Conservation (phyloP, 2,329 filamentous ascomycete genomes). For the Ascochyta rabiei region DNA sequence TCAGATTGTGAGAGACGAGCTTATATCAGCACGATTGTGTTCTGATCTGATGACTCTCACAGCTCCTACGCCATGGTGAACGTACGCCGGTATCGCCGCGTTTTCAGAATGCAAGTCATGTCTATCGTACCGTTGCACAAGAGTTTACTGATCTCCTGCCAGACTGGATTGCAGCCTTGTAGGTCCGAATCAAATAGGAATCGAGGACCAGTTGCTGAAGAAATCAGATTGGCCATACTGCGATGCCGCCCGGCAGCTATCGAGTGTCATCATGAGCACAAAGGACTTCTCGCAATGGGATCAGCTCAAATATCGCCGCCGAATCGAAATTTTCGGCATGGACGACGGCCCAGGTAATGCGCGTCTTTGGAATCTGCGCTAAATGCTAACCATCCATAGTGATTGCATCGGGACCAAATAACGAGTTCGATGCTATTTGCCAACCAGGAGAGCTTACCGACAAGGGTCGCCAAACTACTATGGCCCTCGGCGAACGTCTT, state of each 20-base stretch:
- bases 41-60: constrained; percentile 7
- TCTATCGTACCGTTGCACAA: neutral
- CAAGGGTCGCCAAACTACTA: constrained; percentile 56
- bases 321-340: constrained; percentile 80
- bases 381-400: constrained; percentile 42
- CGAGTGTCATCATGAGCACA: constrained; percentile 62
- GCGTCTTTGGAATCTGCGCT: neutral
- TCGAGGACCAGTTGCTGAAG: neutral
- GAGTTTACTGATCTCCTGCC: constrained; percentile 4
- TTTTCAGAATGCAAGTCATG: constrained; percentile 74
- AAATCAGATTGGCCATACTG: constrained; percentile 85
- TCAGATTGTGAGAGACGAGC: constrained; percentile 67
- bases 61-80: constrained; percentile 59
- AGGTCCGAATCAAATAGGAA: constrained; percentile 4
- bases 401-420: constrained; percentile 69
- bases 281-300: constrained; percentile 63
- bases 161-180: constrained; percentile 46
- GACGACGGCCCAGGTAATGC: constrained; percentile 60
- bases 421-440: constrained; percentile 77
- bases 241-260: constrained; percentile 73
- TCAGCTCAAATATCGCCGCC: constrained; percentile 67
- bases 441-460: constrained; percentile 59
- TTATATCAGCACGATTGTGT: neutral
- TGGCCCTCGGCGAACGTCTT: constrained; percentile 55
- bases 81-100: constrained; percentile 86